Conservation (phyloP, 495 filamentous ascomycete genomes). For the Penicillium cataractarum region DNA sequence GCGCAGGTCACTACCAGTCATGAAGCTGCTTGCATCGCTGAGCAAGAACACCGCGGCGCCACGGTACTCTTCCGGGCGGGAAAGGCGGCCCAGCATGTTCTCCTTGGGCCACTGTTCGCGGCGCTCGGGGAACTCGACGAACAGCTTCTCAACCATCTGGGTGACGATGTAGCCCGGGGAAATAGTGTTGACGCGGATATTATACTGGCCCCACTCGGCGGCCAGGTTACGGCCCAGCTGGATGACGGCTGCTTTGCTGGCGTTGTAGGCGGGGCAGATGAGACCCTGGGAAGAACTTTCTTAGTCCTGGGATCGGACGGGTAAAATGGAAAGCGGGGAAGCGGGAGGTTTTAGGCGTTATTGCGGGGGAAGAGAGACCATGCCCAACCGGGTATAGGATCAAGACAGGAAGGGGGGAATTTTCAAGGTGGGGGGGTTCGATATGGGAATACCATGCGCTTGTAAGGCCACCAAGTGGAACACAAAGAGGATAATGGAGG, state of each 20-base stretch:
- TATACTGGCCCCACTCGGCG: conserved; percentile 80
- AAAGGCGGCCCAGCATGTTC: conserved; percentile 86
- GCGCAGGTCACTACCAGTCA: conserved; percentile 79
- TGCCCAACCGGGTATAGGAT: not conserved
- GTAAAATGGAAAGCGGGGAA: not conserved
- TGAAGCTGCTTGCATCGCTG: conserved; percentile 84
- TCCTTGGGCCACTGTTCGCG: conserved; percentile 77
- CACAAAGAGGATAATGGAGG: not conserved
- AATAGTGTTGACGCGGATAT: conserved; percentile 93
- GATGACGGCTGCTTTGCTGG: conserved; percentile 84
- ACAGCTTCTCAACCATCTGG: conserved; percentile 83
- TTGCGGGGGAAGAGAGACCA: not conserved
- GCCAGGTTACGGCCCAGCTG: conserved; percentile 88
- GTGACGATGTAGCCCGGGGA: conserved; percentile 95
- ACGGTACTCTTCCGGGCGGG: conserved; percentile 77
- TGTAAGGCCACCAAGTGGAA: not conserved
- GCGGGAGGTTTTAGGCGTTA: not conserved
- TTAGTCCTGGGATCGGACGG: not conserved
- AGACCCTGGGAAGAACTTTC: conserved; percentile 22
- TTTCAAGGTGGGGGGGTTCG: not conserved
- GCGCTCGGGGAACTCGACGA: conserved; percentile 75
- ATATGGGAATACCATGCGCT: not conserved
- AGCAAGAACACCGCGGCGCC: conserved; percentile 83
- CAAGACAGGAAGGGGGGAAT: not conserved
- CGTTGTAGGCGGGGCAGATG: conserved; percentile 83